Evolutionary conservation across 768 basidiomycete genomes (phyloP), one percentile per base, ranked within the genome.

Genomic region (Russula compacta): DNA sequence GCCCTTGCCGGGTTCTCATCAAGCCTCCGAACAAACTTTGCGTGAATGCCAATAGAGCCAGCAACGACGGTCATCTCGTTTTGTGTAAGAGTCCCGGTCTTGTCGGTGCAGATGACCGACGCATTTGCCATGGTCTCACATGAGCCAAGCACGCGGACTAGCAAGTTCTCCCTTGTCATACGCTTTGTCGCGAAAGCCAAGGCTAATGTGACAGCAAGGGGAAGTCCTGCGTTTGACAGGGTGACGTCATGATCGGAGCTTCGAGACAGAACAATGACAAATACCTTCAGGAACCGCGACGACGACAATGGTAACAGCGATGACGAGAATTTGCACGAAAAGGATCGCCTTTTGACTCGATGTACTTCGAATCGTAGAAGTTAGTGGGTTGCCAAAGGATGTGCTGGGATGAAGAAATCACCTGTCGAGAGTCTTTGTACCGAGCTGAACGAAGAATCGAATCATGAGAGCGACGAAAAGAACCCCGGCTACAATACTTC

Each of bases 71-170:
- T 84, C 97, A 99, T 99, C 66, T 76, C 76, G 75, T 98, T 98
- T 70, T 92, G 87, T 0, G 97, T 99, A 24, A 99, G 85, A 9
- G 95, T 98, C 40, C 95, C 95, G 2, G 94, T 95, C 76, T 95
- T 95, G 79, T 95, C 93, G 14, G 93, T 95, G 74, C 92, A 94
- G 4, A 98, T 83, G 60, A 98, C 94, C 21, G 89, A 95, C 5
- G 95, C 91, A 67, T 98, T 98, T 21, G 91, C 95, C 95, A 98
- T 98, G 0, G 93, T 98, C 75, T 99, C 97, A 73, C 95, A 98
- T 12, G 94, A 94, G 7, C 91, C 91, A 38, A 99, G 83, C 5
- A 98, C 91, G 57, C 95, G 93, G 35, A 98, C 97, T 46, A 99
- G 83, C 0, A 98, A 79, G 56, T 97, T 97, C 73, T 94, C 89